A percentile compares a stretch with the other conserved stretches of the same genome.
Evolutionary conservation across 306 rosid genomes (phyloP).

Genomic region (Glycine tomentella): DNA sequence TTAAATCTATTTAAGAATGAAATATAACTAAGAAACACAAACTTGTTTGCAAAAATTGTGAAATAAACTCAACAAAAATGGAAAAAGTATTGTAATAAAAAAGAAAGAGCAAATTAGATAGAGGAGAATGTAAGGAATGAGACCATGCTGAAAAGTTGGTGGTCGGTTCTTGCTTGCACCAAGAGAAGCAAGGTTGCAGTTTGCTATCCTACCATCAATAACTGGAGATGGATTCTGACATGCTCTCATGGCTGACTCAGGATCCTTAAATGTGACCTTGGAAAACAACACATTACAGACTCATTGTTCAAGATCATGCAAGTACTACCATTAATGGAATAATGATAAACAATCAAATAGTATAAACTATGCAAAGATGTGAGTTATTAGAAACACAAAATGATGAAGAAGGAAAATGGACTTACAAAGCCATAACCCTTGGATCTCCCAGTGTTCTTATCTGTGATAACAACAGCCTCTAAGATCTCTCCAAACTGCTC

Average conservation of each 20-base stretch:
- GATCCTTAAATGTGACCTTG: constrained; percentile 94
- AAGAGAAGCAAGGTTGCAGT: constrained; percentile 94
- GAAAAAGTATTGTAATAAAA: not conserved
- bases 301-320: constrained; percentile 40
- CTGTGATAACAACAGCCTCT: constrained; percentile 96
- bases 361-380: constrained; percentile 6
- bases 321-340: constrained; percentile 28
- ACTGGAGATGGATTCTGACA: constrained; percentile 95
- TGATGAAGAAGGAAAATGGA: not conserved
- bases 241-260: constrained; percentile 91
- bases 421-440: constrained; percentile 99
- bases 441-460: constrained; percentile 94
- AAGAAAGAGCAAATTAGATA: not conserved
- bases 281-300: constrained; percentile 23
- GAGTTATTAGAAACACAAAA: not conserved
- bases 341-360: constrained; percentile 5
- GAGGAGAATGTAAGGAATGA: constrained; percentile 39
- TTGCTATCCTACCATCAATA: constrained; percentile 96
- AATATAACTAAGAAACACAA: not conserved
- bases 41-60: no score
- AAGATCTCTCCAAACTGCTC: constrained; percentile 96
- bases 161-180: constrained; percentile 82
- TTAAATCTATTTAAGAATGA: not conserved
- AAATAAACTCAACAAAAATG: not conserved
- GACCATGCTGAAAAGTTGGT: constrained; percentile 77